A percentile compares a stretch with the other conserved stretches of the same genome.
phyloP scores from a whole-genome alignment of 2,329 filamentous ascomycete species.

The Capronia coronata region DNA sequence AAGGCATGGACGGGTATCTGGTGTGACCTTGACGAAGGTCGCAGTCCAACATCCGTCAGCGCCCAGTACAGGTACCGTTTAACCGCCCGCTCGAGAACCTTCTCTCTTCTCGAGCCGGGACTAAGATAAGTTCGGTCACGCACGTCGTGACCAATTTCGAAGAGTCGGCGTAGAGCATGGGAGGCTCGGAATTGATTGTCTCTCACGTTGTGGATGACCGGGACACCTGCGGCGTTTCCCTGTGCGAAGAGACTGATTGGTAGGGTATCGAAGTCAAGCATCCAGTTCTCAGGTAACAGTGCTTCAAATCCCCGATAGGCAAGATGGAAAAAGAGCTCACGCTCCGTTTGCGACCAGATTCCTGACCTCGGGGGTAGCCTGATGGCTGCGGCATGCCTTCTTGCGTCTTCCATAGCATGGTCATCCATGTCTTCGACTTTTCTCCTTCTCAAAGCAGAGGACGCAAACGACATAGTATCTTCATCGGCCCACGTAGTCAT shows the following conservation, averaged over 20 bases:
- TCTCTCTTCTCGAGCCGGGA: conserved; percentile 27
- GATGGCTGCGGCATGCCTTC: conserved; percentile 34
- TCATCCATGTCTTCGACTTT: conserved; percentile 16
- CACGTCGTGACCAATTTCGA: conserved; percentile 47
- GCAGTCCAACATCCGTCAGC: conserved; percentile 40
- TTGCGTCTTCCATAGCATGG: conserved; percentile 28
- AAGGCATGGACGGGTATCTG: conserved; percentile 44
- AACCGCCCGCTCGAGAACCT: conserved; percentile 32
- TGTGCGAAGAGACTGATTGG: conserved; percentile 48
- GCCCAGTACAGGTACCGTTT: conserved; percentile 50
- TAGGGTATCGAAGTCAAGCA: conserved; percentile 48
- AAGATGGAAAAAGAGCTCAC: conserved; percentile 48
- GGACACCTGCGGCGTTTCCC: conserved; percentile 33
- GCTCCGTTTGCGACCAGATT: conserved; percentile 48
- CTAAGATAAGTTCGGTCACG: conserved; percentile 44
- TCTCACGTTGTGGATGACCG: conserved; percentile 42
- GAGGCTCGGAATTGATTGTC: conserved; percentile 46
- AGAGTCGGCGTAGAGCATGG: conserved; percentile 45
- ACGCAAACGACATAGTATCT: conserved; percentile 16
- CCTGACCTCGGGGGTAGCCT: conserved; percentile 35
- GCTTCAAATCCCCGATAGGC: conserved; percentile 52
- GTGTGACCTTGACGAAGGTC: conserved; percentile 34
- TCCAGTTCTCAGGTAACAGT: conserved; percentile 48
- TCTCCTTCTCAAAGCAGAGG: conserved; percentile 7
- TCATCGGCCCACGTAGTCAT: conserved; percentile 7